Base-by-base conservation (phyloP, 495 filamentous ascomycete genomes). In the Apiosordaria backusii region DNA sequence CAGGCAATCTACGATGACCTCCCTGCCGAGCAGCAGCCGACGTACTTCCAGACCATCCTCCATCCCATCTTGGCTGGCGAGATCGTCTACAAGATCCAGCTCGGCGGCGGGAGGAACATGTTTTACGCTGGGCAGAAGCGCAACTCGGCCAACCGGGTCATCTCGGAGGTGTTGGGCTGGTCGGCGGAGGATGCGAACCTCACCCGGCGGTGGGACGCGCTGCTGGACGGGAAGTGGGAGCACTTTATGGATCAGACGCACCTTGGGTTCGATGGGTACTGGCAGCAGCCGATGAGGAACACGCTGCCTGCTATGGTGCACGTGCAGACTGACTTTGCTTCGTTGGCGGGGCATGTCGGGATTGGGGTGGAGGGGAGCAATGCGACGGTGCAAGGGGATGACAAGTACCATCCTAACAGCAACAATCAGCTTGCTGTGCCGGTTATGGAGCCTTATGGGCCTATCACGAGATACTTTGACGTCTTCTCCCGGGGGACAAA, bases 241-340 rank as follows among this genome's bases (percentile, higher is more conserved):
- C 85, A 89, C 73, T 88, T 92, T 75, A 85, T 91, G 75, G 87
- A 89, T 68, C 83, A 84, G 77, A 83, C 83, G 1, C 83, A 85
- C 67, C 75, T 85, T 19, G 81, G 82, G 25, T 85, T 81, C 52
- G 76, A 82, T 22, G 78, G 77, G 50, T 84, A 84, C 74, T 86
- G 86, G 87, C 88, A 91, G 71, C 88, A 90, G 71, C 84, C 88
- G 3, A 91, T 90, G 88, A 79, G 88, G 27, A 88, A 91, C 70
- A 81, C 82, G 1, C 79, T 88, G 23, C 88, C 88, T 3, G 77
- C 80, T n/a, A 78, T 90, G 71, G 67, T 82, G 7, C 87, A 84
- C 70, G 83, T 87, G 22, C 84, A 87, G 70, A 79, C 79, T 0
- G 68, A 78, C 4, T 86, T 87, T 62, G 81, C 80, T 9, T 82